Percentiles rank a stretch among this genome's conserved stretches.
Evolutionary conservation across 306 rosid genomes (phyloP).

Genomic region (Argentina anserina): DNA sequence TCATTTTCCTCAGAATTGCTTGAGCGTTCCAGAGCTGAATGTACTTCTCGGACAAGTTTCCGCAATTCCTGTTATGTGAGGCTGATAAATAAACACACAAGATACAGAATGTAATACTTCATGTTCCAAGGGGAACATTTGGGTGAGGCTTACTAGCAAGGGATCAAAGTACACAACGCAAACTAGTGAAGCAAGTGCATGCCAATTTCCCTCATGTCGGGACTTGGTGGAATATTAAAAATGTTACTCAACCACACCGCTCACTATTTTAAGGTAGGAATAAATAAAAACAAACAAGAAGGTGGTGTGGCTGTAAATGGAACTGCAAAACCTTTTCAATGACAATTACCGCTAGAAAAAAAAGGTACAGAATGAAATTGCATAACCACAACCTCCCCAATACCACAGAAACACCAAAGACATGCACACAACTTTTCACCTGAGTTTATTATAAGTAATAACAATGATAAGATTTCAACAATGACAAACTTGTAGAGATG

Average conservation of each 20-base stretch:
- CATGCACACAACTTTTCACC: not conserved
- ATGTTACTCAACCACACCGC: not conserved
- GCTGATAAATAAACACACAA: slow-evolving; percentile 8
- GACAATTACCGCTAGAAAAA: not conserved
- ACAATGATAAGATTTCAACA: not conserved
- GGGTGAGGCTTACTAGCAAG: not conserved
- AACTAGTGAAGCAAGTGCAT: not conserved
- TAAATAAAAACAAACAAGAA: not conserved
- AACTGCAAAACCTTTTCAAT: not conserved
- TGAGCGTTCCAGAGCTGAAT: slow-evolving; percentile 39
- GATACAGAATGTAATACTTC: not conserved
- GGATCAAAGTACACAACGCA: not conserved
- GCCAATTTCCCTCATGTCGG: not conserved
- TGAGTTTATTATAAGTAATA: not conserved
- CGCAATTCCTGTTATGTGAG: slow-evolving; percentile 66
- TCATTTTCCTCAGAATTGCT: slow-evolving; percentile 39
- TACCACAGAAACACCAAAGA: not conserved
- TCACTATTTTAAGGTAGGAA: not conserved
- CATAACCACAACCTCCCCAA: not conserved
- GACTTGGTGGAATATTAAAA: not conserved
- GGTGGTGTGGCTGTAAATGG: not conserved
- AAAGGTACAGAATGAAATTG: not conserved
- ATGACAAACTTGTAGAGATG: not conserved
- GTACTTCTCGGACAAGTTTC: slow-evolving; percentile 67
- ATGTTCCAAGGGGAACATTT: not conserved